Percentiles rank a stretch among this genome's conserved stretches.
phyloP scores from a whole-genome alignment of 768 basidiomycete genomes.

The Leccinum subgranulosum region DNA sequence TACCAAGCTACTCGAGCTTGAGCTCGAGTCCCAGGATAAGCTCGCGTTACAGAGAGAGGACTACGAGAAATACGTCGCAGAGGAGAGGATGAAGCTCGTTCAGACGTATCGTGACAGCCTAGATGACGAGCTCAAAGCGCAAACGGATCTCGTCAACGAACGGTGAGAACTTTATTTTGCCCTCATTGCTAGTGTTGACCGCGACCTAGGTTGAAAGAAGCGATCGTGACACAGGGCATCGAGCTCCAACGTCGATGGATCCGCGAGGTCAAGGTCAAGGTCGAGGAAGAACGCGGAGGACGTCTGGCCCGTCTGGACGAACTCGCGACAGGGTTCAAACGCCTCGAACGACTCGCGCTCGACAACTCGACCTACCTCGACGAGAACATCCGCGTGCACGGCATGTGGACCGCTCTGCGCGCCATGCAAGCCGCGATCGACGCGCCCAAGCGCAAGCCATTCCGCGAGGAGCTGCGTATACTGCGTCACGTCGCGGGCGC shows the following conservation, averaged over 20 bases:
- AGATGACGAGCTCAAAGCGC: slow-evolving; percentile 77
- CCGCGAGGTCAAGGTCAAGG: slow-evolving; percentile 90
- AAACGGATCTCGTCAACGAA: slow-evolving; percentile 92
- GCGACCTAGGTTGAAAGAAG: slow-evolving; percentile 73
- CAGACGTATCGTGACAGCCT: slow-evolving; percentile 84
- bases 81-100: slow-evolving; percentile 70
- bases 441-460: slow-evolving; percentile 69
- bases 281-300: slow-evolving; percentile 95
- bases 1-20: slow-evolving; percentile 72
- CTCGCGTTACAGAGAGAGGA: slow-evolving; percentile 83
- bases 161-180: slow-evolving; percentile 49
- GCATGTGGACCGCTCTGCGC: slow-evolving; percentile 90
- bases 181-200: background rate
- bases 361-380: slow-evolving; percentile 91
- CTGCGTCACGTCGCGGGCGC: slow-evolving; percentile 71
- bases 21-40: slow-evolving; percentile 83
- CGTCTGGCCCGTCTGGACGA: slow-evolving; percentile 94
- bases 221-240: slow-evolving; percentile 94
- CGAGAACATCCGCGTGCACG: slow-evolving; percentile 89
- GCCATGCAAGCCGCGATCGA: slow-evolving; percentile 68
- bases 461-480: slow-evolving; percentile 86
- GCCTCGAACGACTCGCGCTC: slow-evolving; percentile 84
- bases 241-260: slow-evolving; percentile 98
- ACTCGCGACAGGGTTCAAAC: slow-evolving; percentile 85
- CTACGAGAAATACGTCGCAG: slow-evolving; percentile 76